Conservation (phyloP, 495 filamentous ascomycete species). For the Penicillium longicatenatum region DNA sequence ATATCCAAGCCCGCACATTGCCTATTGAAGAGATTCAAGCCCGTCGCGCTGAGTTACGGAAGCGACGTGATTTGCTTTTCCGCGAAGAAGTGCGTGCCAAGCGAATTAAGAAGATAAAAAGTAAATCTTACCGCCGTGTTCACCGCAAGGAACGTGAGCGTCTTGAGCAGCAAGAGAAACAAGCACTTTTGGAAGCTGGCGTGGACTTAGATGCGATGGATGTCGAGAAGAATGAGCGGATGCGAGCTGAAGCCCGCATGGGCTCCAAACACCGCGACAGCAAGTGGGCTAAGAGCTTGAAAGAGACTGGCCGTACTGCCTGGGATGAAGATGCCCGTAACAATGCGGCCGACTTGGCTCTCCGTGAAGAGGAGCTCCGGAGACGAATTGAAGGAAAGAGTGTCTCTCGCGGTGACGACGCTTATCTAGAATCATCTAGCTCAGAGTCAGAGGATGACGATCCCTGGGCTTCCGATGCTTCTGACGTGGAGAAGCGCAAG, state of each 20-base stretch:
- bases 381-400: conserved; percentile 81
- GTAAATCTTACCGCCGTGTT: conserved; percentile 86
- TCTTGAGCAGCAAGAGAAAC: conserved; percentile 68
- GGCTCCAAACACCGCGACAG: conserved; percentile 85
- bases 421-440: conserved; percentile 47
- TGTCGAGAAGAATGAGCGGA: conserved; percentile 73
- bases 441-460: conserved; percentile 63
- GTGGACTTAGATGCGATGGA: conserved; percentile 74
- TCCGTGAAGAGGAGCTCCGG: conserved; percentile 81
- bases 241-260: conserved; percentile 85
- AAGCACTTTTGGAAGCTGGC: conserved; percentile 68
- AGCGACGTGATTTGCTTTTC: conserved; percentile 80
- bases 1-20: conserved; percentile 64
- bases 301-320: conserved; percentile 71
- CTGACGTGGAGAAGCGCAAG: conserved; percentile 55
- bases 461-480: conserved; percentile 52
- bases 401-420: conserved; percentile 52
- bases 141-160: conserved; percentile 84
- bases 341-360: conserved; percentile 78
- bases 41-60: conserved; percentile 72
- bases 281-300: conserved; percentile 91
- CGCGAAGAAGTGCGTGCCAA: conserved; percentile 88
- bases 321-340: conserved; percentile 84
- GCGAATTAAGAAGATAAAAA: conserved; percentile 98
- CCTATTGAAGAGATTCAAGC: conserved; percentile 73